Evolutionary conservation across 306 rosid genomes (phyloP).

Genomic region (Prosopis cineraria): DNA sequence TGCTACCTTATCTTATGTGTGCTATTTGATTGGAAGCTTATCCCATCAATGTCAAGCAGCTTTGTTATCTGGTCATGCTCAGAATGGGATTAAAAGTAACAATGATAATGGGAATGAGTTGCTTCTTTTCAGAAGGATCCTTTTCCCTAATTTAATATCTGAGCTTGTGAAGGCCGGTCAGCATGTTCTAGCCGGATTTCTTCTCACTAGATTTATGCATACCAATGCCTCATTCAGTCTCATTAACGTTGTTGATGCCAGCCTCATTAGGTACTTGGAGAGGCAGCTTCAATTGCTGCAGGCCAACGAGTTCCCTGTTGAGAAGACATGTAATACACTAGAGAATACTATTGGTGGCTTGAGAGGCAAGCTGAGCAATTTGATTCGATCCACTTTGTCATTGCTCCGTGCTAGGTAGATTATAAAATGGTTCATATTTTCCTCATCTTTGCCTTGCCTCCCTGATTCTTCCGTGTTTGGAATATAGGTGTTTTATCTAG

Average conservation of each 20-base stretch:
- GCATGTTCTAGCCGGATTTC: slow-evolving; percentile 78
- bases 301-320: slow-evolving; percentile 43
- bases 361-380: slow-evolving; percentile 55
- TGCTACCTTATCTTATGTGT: slow-evolving; percentile 63
- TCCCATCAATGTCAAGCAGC: slow-evolving; percentile 59
- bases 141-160: slow-evolving; percentile 69
- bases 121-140: slow-evolving; percentile 53
- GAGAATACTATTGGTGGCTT: slow-evolving; percentile 56
- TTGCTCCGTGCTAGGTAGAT: slow-evolving; percentile 39
- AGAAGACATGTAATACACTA: slow-evolving; percentile 51
- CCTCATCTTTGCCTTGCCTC: background rate
- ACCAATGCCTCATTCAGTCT: slow-evolving; percentile 68
- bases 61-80: slow-evolving; percentile 44
- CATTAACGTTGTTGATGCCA: slow-evolving; percentile 64
- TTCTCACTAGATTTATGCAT: slow-evolving; percentile 82
- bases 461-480: slow-evolving; percentile 17
- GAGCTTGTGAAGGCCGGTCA: slow-evolving; percentile 93
- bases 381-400: slow-evolving; percentile 56
- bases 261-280: slow-evolving; percentile 70
- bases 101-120: slow-evolving; percentile 45
- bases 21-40: slow-evolving; percentile 78
- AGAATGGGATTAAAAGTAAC: slow-evolving; percentile 34
- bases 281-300: slow-evolving; percentile 61
- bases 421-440: slow-evolving; percentile 9
- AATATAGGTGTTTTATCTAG: slow-evolving; percentile 23